Evolutionary conservation across 495 filamentous ascomycete genomes (phyloP).

Genomic region (Clohesyomyces aquaticus): DNA sequence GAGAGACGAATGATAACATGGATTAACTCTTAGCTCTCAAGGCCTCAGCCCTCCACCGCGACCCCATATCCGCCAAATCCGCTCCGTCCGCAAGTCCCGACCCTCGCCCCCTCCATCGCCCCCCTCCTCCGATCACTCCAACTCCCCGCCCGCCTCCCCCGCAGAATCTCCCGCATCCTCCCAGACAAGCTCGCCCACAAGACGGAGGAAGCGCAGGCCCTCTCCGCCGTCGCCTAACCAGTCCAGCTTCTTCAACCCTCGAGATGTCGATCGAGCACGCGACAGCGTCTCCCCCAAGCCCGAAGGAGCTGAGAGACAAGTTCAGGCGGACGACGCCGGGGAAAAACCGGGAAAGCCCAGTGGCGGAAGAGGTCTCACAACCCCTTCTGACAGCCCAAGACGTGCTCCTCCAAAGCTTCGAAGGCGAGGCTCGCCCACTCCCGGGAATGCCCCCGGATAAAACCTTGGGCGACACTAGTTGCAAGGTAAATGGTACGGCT

Average conservation of each 20-base stretch:
- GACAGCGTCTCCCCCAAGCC: constrained; percentile 22
- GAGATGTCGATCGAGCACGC: constrained; percentile 32
- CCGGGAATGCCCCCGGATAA: constrained; percentile 27
- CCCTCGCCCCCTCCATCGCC: constrained; percentile 34
- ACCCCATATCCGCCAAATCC: constrained; percentile 34
- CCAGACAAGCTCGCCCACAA: constrained; percentile 34
- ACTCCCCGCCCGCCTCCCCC: constrained; percentile 15
- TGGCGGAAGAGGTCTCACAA: constrained; percentile 23
- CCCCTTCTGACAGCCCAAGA: constrained; percentile 22
- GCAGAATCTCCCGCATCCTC: constrained; percentile 17
- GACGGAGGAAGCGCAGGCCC: constrained; percentile 33
- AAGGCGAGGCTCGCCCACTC: constrained; percentile 21
- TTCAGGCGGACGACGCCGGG: constrained; percentile 18
- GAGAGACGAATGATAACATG: constrained; percentile 33
- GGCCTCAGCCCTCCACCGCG: constrained; percentile 23
- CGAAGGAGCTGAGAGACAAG: constrained; percentile 35
- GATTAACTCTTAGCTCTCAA: constrained; percentile 37
- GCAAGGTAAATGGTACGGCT: neutral
- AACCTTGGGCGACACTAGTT: constrained; percentile 4
- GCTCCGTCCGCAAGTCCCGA: constrained; percentile 19
- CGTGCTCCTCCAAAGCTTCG: constrained; percentile 38
- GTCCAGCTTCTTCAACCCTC: constrained; percentile 36
- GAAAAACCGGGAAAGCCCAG: constrained; percentile 7
- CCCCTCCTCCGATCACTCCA: constrained; percentile 21
- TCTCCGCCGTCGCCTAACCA: constrained; percentile 38